A percentile compares a stretch with the other conserved stretches of the same genome.
Evolutionary conservation across 1,284 basidiomycete genomes (phyloP).

Genomic region (Cronartium quercuum): DNA sequence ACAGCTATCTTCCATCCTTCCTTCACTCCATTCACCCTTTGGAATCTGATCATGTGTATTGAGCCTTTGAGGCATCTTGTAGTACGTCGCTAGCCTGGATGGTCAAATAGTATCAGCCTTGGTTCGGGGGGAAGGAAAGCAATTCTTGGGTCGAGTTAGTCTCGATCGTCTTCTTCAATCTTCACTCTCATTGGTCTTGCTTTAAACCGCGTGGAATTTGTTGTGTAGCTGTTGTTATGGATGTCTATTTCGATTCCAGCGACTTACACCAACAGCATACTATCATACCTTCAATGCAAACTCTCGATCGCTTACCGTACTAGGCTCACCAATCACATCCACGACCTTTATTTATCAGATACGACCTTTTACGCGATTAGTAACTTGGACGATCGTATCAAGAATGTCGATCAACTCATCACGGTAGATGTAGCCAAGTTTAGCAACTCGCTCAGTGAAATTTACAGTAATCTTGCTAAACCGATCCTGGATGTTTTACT

Average conservation of each 20-base stretch:
- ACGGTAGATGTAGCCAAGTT: slow-evolving; percentile 94
- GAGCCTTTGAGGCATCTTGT: not conserved
- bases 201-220: slow-evolving; percentile 71
- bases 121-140: slow-evolving; percentile 21
- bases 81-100: slow-evolving; percentile 38
- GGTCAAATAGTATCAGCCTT: slow-evolving; percentile 34
- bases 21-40: not conserved
- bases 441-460: slow-evolving; percentile 80
- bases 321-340: slow-evolving; percentile 72
- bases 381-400: slow-evolving; percentile 80
- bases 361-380: slow-evolving; percentile 82
- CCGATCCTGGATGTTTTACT: slow-evolving; percentile 78
- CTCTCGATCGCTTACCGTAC: slow-evolving; percentile 86
- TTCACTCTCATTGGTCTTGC: slow-evolving; percentile 66
- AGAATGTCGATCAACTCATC: slow-evolving; percentile 96
- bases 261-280: slow-evolving; percentile 94
- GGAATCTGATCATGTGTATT: not conserved
- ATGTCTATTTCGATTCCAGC: slow-evolving; percentile 83
- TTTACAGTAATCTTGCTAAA: slow-evolving; percentile 89
- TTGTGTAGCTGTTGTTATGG: slow-evolving; percentile 76
- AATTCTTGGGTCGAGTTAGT: slow-evolving; percentile 28
- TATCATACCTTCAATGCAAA: slow-evolving; percentile 88
- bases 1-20: not conserved
- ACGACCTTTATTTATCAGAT: slow-evolving; percentile 76
- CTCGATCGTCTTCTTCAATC: not conserved